A percentile compares a stretch with the other conserved stretches of the same genome.
Evolutionary conservation across 257 asterid species (phyloP).

Genomic region (Verbena officinalis): DNA sequence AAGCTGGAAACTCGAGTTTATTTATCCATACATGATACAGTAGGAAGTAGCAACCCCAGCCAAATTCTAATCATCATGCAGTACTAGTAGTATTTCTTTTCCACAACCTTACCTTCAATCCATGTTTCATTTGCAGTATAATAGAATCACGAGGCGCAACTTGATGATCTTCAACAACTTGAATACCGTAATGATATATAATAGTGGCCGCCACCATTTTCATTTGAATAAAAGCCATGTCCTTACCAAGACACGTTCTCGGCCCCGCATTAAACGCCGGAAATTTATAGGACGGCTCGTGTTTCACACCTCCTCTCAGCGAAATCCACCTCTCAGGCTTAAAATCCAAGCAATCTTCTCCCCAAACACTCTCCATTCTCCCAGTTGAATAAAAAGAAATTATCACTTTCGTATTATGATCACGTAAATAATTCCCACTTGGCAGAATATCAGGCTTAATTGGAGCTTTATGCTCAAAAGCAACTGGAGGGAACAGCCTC

Average conservation of each 20-base stretch:
- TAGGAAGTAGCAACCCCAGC: too few relatives aligned
- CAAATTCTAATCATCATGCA: too few relatives aligned
- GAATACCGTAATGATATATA: too few relatives aligned
- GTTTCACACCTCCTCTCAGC: slow-evolving; percentile 26
- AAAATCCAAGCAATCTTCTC: slow-evolving; percentile 37
- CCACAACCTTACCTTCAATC: background rate
- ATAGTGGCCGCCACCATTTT: slow-evolving; percentile 21
- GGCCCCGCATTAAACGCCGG: slow-evolving; percentile 42
- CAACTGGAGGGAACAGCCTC: background rate
- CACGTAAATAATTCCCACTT: background rate
- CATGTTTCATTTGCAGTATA: background rate
- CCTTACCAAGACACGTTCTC: slow-evolving; percentile 41
- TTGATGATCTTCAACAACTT: background rate
- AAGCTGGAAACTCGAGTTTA: too few relatives aligned
- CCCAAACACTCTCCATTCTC: slow-evolving; percentile 27
- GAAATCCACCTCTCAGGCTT: slow-evolving; percentile 10
- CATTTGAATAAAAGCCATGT: slow-evolving; percentile 18
- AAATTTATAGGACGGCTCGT: slow-evolving; percentile 41
- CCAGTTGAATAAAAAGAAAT: background rate
- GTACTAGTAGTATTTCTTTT: too few relatives aligned
- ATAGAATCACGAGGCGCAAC: background rate
- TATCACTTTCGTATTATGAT: background rate
- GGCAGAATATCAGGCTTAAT: background rate
- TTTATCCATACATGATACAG: too few relatives aligned
- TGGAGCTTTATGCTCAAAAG: background rate